Conservation (phyloP, 148 eudicot genomes). For the Rhododendron simsii region DNA sequence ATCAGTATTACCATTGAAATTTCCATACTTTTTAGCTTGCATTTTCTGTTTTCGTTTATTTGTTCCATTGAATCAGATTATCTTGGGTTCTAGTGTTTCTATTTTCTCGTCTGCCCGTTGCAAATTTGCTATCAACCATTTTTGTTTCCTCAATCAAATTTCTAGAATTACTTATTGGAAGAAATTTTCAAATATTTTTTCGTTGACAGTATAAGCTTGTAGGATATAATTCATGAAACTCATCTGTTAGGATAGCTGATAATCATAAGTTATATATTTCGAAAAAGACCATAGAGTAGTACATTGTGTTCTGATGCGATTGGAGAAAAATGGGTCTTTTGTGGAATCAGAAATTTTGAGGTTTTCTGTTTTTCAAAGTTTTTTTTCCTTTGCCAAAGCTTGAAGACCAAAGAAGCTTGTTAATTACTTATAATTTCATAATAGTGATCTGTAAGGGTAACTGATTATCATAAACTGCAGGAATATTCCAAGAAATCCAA, state of each 20-base stretch:
- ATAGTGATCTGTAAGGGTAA: background rate
- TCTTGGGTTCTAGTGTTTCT: background rate
- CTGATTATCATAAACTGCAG: background rate
- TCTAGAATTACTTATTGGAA: background rate
- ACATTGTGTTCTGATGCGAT: background rate
- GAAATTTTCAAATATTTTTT: background rate
- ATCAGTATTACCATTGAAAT: background rate
- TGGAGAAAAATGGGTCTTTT: background rate
- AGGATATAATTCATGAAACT: background rate
- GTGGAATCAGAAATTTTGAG: slow-evolving; percentile 18
- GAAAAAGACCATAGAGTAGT: background rate
- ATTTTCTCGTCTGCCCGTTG: background rate
- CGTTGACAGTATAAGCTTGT: background rate
- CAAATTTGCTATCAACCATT: background rate
- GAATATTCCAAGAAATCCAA: background rate
- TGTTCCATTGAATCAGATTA: background rate
- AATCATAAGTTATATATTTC: background rate
- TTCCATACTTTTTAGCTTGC: background rate
- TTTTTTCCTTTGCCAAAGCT: background rate
- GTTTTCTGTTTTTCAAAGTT: slow-evolving; percentile 18
- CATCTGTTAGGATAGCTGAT: background rate
- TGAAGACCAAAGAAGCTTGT: slow-evolving; percentile 5
- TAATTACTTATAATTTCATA: background rate
- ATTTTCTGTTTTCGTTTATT: background rate
- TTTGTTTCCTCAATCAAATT: background rate